Conservation (phyloP, 2,329 filamentous ascomycete genomes). For the Fusarium chaquense region DNA sequence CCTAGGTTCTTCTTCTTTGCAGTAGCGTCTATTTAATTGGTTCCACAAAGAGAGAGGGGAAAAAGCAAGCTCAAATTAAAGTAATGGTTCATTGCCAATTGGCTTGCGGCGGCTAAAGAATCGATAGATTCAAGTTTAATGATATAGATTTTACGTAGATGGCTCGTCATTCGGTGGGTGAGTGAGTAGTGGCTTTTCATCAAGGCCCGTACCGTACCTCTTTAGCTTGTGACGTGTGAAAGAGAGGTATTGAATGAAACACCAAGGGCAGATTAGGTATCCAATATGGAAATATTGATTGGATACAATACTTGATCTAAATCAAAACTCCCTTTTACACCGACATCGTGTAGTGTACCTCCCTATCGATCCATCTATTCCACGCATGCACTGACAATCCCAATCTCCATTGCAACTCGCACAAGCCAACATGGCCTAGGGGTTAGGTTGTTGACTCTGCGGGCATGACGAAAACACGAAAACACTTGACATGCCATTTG, state of each 20-base stretch:
- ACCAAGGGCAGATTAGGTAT: background rate
- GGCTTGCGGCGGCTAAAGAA: background rate
- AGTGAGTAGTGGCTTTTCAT: background rate
- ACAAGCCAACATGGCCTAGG: background rate
- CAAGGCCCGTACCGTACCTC: no score
- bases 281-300: background rate
- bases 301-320: background rate
- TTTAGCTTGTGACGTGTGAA: no score
- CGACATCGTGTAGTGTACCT: background rate
- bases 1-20: background rate
- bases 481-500: background rate
- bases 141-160: slow-evolving; percentile 10
- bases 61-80: slow-evolving; percentile 12
- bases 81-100: background rate
- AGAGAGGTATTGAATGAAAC: background rate
- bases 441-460: background rate
- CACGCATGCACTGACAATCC: slow-evolving; percentile 1
- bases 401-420: background rate
- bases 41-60: slow-evolving; percentile 4
- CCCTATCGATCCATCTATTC: background rate
- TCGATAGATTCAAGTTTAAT: slow-evolving; percentile 10
- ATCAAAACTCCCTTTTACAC: background rate
- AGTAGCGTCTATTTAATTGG: slow-evolving; percentile 25
- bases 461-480: background rate
- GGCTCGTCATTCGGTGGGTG: background rate